Percentiles rank a stretch among this genome's conserved stretches.
Evolutionary conservation across 2,329 filamentous ascomycete genomes (phyloP).

Genomic region (Cladophialophora yegresii): DNA sequence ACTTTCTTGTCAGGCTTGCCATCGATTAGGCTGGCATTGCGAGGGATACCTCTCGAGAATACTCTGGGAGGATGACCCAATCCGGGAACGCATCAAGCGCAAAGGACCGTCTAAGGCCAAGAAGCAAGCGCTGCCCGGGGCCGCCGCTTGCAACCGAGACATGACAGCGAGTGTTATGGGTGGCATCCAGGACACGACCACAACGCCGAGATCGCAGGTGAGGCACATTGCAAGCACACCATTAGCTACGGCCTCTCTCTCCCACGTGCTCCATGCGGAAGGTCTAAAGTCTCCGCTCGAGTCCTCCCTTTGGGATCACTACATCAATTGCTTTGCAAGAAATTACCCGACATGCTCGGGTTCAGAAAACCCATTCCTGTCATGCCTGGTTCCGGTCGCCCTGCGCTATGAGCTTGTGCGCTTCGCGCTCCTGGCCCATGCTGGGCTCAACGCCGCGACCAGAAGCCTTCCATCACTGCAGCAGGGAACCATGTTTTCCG

Average conservation of each 20-base stretch:
- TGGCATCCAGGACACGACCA: neutral
- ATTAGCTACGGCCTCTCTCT: neutral
- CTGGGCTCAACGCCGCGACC: conserved; percentile 5
- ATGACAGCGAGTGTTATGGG: neutral
- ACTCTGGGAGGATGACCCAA: conserved; percentile 10
- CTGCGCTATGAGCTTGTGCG: conserved; percentile 5
- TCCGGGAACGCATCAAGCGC: conserved; percentile 3
- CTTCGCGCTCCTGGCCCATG: conserved; percentile 3
- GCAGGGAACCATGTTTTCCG: neutral
- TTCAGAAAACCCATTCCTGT: conserved; percentile 8
- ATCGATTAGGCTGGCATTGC: neutral
- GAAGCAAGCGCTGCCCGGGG: neutral
- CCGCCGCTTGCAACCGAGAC: neutral
- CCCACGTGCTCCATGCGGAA: neutral
- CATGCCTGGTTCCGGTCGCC: conserved; percentile 9
- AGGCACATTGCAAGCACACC: neutral
- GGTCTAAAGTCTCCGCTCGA: neutral
- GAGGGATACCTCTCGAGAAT: conserved; percentile 4
- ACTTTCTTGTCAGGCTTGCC: conserved; percentile 1
- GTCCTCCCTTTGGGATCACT: conserved; percentile 6
- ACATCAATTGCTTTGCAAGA: conserved; percentile 16
- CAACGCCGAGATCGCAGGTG: neutral
- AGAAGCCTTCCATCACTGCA: conserved; percentile 5
- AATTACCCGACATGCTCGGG: conserved; percentile 8
- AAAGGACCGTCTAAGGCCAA: neutral